Conservation (phyloP, 2,329 filamentous ascomycete species). For the Pseudopyrenochaeta lycopersici region DNA sequence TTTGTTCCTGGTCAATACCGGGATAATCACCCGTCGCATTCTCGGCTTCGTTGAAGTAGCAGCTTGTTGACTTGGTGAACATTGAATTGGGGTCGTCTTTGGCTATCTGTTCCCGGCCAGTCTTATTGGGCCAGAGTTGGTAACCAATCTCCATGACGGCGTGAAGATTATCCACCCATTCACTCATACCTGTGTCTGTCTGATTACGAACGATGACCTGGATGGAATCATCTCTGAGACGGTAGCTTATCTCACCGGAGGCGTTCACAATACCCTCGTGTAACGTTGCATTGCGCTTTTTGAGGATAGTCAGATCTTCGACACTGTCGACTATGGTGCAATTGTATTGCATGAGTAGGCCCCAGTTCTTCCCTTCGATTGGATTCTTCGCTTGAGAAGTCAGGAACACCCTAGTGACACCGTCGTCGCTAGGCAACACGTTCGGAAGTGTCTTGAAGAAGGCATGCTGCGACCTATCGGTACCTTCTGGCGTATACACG, state of each 20-base stretch:
- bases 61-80: neutral
- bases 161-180: neutral
- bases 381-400: conserved; percentile 4
- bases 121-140: conserved; percentile 1
- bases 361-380: conserved; percentile 11
- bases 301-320: conserved; percentile 2
- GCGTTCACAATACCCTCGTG: neutral
- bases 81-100: neutral
- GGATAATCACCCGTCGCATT: conserved; percentile 3
- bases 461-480: conserved; percentile 1
- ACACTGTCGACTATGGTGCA: conserved; percentile 6
- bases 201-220: neutral
- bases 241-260: neutral
- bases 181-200: too few relatives aligned
- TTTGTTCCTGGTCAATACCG: conserved; percentile 1
- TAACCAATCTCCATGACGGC: conserved; percentile 1
- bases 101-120: neutral
- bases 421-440: conserved; percentile 1
- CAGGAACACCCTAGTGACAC: neutral
- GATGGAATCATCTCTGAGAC: neutral
- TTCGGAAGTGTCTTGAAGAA: conserved; percentile 1
- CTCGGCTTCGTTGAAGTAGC: neutral
- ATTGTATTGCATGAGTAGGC: conserved; percentile 10
- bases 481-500: conserved; percentile 4
- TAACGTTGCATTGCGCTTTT: neutral